Percentiles rank a stretch among this genome's conserved stretches.
Conservation (phyloP, 768 basidiomycete species). For the Termitomyces sp. region DNA sequence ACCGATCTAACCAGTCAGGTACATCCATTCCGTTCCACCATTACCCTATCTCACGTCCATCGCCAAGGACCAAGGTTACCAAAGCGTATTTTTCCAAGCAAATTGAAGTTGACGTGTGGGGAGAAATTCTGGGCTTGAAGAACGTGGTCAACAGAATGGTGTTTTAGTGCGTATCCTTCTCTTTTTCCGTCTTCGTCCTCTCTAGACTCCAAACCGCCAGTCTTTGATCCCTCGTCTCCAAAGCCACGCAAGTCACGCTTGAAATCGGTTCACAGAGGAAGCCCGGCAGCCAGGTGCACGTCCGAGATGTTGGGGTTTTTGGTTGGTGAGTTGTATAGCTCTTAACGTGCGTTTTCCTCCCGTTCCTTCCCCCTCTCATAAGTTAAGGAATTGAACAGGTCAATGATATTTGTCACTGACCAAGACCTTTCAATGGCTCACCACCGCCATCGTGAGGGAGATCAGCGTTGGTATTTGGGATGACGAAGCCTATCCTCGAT, state of each 20-base stretch:
- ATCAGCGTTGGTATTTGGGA: constrained; percentile 80
- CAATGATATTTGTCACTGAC: no score
- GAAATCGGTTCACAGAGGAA: constrained; percentile 90
- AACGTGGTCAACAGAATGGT: no score
- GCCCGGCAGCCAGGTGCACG: constrained; percentile 83
- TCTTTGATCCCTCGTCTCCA: constrained; percentile 63
- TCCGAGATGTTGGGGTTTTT: constrained; percentile 51
- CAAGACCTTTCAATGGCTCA: constrained; percentile 93
- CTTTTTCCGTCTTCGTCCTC: constrained; percentile 29
- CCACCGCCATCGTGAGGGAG: no score
- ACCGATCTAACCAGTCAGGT: constrained; percentile 77
- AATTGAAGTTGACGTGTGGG: constrained; percentile 87
- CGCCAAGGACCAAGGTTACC: constrained; percentile 86
- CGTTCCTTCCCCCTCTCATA: no score
- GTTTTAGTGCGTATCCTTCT: constrained; percentile 32
- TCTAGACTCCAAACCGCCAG: constrained; percentile 32
- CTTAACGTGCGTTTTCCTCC: no score
- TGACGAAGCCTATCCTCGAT: constrained; percentile 97
- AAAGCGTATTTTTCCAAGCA: constrained; percentile 94
- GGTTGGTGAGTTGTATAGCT: no score
- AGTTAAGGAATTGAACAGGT: no score
- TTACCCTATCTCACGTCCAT: constrained; percentile 33
- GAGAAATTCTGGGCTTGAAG: constrained; percentile 89
- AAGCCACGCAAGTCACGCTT: no score
- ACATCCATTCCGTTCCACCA: neutral